These are phyloP conservation scores for Fusarium metavorans DNA, from an alignment of 2,329 filamentous ascomycete species.

Conservation along the genomic window DNA sequence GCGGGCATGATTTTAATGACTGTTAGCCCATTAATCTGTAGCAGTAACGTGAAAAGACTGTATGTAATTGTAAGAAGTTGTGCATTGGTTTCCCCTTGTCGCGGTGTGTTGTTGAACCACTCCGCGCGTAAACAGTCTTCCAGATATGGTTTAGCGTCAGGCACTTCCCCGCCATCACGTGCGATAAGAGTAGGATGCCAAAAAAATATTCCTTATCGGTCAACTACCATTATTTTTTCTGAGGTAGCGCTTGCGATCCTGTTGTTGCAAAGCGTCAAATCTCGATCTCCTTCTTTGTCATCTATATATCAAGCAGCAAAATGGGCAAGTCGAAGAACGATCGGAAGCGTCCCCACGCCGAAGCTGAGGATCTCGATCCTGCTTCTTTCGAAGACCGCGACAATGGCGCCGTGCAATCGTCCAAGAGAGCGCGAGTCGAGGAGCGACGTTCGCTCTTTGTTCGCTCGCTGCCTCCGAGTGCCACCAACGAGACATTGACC, in stretches of 20 bases:
- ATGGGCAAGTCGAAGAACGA: slow-evolving; percentile 49
- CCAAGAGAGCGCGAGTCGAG: slow-evolving; percentile 70
- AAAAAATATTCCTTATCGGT: slow-evolving; percentile 31
- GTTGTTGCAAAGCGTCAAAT: slow-evolving; percentile 21
- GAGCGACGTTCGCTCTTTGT: slow-evolving; percentile 86
- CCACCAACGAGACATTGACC: slow-evolving; percentile 85
- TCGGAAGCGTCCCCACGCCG: slow-evolving; percentile 52
- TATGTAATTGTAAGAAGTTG: slow-evolving; percentile 13
- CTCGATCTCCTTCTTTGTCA: background rate
- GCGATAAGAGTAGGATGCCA: slow-evolving; percentile 46
- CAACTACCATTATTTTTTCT: slow-evolving; percentile 39
- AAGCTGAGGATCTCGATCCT: slow-evolving; percentile 48
- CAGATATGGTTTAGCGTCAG: slow-evolving; percentile 45
- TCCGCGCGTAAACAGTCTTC: slow-evolving; percentile 50
- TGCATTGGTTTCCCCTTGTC: slow-evolving; percentile 8
- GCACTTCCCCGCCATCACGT: slow-evolving; percentile 47
- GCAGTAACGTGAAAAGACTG: slow-evolving; percentile 4
- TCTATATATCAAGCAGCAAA: slow-evolving; percentile 5
- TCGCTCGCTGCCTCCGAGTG: slow-evolving; percentile 81
- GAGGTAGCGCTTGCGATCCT: slow-evolving; percentile 11
- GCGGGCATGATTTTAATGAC: slow-evolving; percentile 59
- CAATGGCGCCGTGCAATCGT: slow-evolving; percentile 47
- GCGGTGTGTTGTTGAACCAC: slow-evolving; percentile 43
- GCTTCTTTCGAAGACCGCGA: slow-evolving; percentile 48
- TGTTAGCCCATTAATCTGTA: slow-evolving; percentile 13